A percentile compares a stretch with the other conserved stretches of the same genome.
phyloP scores from a whole-genome alignment of 805 yeast species.

The Kluyveromyces siamensis region DNA sequence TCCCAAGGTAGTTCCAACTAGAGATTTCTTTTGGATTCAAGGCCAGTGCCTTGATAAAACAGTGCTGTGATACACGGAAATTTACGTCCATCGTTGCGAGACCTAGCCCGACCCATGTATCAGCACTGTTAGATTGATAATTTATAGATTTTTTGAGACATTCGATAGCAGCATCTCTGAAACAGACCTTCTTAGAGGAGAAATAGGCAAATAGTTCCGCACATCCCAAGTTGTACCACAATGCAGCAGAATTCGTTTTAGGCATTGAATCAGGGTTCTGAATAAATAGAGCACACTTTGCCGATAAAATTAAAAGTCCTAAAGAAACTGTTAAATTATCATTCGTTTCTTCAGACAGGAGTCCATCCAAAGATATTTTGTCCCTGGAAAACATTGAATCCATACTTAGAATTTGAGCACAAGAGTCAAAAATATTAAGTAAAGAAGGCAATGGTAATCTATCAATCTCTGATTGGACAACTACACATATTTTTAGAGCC shows the following conservation, averaged over 20 bases:
- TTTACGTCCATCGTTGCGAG: constrained; percentile 55
- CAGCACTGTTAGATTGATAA: constrained; percentile 58
- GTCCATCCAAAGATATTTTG: constrained; percentile 10
- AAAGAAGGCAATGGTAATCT: constrained; percentile 41
- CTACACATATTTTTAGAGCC: constrained; percentile 43
- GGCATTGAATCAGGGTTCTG: constrained; percentile 16
- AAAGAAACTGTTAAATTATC: constrained; percentile 30
- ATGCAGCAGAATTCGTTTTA: constrained; percentile 45
- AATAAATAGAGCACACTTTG: constrained; percentile 35
- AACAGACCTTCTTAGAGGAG: constrained; percentile 19
- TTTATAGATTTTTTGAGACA: constrained; percentile 60
- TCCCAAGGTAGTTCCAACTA: constrained; percentile 77
- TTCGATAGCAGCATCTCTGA: constrained; percentile 44
- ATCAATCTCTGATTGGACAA: constrained; percentile 44
- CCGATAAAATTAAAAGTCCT: constrained; percentile 36
- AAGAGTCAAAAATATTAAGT: constrained; percentile 19
- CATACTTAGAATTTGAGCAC: constrained; percentile 6
- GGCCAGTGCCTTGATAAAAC: constrained; percentile 74
- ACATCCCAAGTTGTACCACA: constrained; percentile 64
- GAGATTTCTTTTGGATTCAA: constrained; percentile 57
- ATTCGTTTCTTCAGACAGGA: constrained; percentile 16
- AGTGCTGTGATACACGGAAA: constrained; percentile 80
- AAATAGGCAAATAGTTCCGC: constrained; percentile 44
- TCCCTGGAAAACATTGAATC: constrained; percentile 23
- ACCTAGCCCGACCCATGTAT: constrained; percentile 80